phyloP scores from a whole-genome alignment of 768 basidiomycete genomes.

The Macrolepiota dolichaula region DNA sequence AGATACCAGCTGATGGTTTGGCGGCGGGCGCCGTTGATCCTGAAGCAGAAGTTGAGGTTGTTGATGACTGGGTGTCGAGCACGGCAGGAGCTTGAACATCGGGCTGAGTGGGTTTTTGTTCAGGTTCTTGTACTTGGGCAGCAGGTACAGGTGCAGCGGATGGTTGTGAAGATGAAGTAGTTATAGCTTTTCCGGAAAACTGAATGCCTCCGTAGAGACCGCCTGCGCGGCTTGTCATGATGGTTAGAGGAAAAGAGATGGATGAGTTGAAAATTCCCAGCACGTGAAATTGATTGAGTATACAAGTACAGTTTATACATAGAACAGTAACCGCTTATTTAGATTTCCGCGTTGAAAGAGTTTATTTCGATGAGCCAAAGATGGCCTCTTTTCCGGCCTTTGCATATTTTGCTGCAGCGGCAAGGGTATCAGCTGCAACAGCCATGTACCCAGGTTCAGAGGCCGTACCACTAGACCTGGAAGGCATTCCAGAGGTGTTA shows the following conservation, averaged over 20 bases:
- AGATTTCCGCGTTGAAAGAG: background rate
- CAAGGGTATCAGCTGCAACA: constrained; percentile 17
- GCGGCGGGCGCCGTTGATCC: constrained; percentile 18
- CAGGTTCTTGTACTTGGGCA: constrained; percentile 8
- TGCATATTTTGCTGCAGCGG: constrained; percentile 20
- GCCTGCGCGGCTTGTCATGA: constrained; percentile 76
- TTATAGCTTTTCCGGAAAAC: constrained; percentile 65
- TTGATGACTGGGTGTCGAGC: constrained; percentile 23
- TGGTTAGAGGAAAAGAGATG: constrained; percentile 24
- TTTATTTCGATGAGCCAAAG: background rate
- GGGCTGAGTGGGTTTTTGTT: constrained; percentile 24
- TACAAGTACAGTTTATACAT: constrained; percentile 4
- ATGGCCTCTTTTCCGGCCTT: constrained; percentile 28
- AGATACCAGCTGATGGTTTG: constrained; percentile 59
- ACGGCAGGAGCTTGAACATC: constrained; percentile 12
- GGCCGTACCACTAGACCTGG: constrained; percentile 14
- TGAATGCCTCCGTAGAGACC: constrained; percentile 87
- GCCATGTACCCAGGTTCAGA: constrained; percentile 13
- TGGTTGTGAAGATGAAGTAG: constrained; percentile 25
- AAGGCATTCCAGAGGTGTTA: constrained; percentile 33
- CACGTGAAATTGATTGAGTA: constrained; percentile 3
- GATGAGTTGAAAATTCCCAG: constrained; percentile 1
- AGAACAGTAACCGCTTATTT: background rate
- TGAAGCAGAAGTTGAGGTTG: constrained; percentile 22
- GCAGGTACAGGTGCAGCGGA: constrained; percentile 16